Evolutionary conservation across 441 rosid genomes (phyloP), one percentile per base, ranked within the genome.

Genomic region (Adansonia gregorii): DNA sequence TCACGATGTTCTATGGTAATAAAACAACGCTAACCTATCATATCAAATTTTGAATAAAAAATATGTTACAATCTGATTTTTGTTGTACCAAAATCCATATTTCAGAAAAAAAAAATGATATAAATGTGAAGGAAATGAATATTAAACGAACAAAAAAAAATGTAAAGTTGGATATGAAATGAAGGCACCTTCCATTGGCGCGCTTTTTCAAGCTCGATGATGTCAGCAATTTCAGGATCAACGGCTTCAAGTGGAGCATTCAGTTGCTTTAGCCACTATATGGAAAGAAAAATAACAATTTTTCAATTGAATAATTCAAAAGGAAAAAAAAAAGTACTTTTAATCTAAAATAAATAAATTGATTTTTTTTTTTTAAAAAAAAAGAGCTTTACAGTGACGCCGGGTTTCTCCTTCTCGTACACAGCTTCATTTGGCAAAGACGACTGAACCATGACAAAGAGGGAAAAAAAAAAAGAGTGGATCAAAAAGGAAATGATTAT

Each of bases 141-240:
- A 35, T 35, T 3, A 35, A 35, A 35, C 17, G n/a, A 56, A 56
- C 6, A 5, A 3, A 60, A 60, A 10, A 24, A 15, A 2, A 8
- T n/a, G 69, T 3, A 66, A 66, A 66, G 11, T 19, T 68, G 49
- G 27, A 65, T 15, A 24, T 35, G 49, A 12, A 12, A 55, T 3
- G 9, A 39, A 15, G 20, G 0, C 67, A 92, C 99, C 95, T 96
- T 96, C 99, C 99, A 96, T 86, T 96, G 99, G 74, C 99, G 88
- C n/a, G 99, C 93, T 82, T 96, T 96, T 84, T 96, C 99, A 67
- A 80, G 98, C 86, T 96, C 99, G 70, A 96, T 94, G 75, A 96
- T 96, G 76, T 96, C 93, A 75, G 98, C 92, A 83, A 96, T 89
- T 87, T 92, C 97, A 65, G 98, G 97, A 78, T 95, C 99, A 61